Evolutionary conservation across 495 filamentous ascomycete genomes (phyloP), one percentile per base, ranked within the genome.

Genomic region (Aspergillus egyptiacus): DNA sequence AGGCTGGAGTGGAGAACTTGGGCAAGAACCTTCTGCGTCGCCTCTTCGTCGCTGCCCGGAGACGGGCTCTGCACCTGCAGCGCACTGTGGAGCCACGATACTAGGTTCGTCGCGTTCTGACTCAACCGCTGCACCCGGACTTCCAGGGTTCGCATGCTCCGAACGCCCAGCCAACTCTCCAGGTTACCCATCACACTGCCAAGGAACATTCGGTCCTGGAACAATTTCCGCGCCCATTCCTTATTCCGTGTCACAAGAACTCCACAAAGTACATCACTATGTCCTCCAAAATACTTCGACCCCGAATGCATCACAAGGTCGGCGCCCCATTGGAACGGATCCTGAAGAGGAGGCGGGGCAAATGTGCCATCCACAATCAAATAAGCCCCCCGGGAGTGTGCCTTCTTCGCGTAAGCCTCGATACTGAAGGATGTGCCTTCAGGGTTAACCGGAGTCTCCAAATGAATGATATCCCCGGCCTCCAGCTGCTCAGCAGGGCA

Each of bases 251-350:
- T 79, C 0, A 79, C 84, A 15, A 96, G 71, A 15, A 95, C 84
- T 10, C 93, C 93, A 56, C 85, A 87, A 0, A 98, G 79, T 67
- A 96, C 69, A 67, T 98, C 93, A 53, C 80, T 86, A 67, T 98
- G 93, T 1, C 93, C 93, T 15, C 93, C 93, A 49, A 98, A 77
- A 64, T 96, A 98, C 74, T 98, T 98, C 7, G 90, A 93, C 10
- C 88, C 93, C 18, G 76, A 82, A 65, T 98, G 93, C 85, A 96
- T 85, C 17, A 96, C 80, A 0, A 87, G 64, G 65, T 96, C 90
- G 2, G 84, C 87, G 48, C 89, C 90, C 58, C 72, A 82, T 27
- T 57, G 36, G 61, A 96, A 94, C 2, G 93, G 93, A 55, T 96
- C 87, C 64, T 87, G 84, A 30, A 98, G 73, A 18, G 82, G 82